Base-by-base conservation (phyloP, 2,329 filamentous ascomycete genomes). In the Talaromyces sp. region DNA sequence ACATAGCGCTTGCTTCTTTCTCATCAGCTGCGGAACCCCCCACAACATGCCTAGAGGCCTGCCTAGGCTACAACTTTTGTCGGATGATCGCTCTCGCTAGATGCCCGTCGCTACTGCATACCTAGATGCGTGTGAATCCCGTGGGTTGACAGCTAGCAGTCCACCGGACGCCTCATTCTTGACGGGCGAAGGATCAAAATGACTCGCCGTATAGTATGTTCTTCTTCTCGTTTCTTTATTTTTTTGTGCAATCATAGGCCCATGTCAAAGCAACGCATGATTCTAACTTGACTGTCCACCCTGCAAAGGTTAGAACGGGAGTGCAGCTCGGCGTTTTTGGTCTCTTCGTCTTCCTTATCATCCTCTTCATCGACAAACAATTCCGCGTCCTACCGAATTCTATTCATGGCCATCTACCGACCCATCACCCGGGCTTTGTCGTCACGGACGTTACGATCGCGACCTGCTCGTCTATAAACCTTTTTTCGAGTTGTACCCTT, bases 381-480 rank as follows among this genome's bases (percentile, higher is more conserved):
- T 96, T 95, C 81, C 87, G 91, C 70, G 90, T 97, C 66, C 87
- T 97, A 41, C 93, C 93, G 49, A 88, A 89, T 72, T 87, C 90
- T 67, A 90, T 97, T 70, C 93, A 97, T 82, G 90, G 88, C 76
- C 91, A 94, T 77, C 87, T 96, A 73, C 93, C 93, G 31, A 86
- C 88, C 67, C 93, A 97, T 78, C 91, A 96, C 74, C 87, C 91
- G 50, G 93, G 93, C 68, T 85, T 90, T 66, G 88, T 96, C 72
- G 87, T 97, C 72, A 96, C 92, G 74, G 93, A 97, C 79, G 84
- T 97, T 66, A 91, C 89, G 39, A 84, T 97, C 68, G 85, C 86
- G 19, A 89, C 85, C 61, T 97, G 93, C 79, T 92, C 90, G 9
- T 84, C 84, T 13, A 72, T 95, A 61, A 95, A 93, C 74, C 74